Evolutionary conservation across 129 eudicot genomes (phyloP).

Genomic region (Ambrosia artemisiifolia): DNA sequence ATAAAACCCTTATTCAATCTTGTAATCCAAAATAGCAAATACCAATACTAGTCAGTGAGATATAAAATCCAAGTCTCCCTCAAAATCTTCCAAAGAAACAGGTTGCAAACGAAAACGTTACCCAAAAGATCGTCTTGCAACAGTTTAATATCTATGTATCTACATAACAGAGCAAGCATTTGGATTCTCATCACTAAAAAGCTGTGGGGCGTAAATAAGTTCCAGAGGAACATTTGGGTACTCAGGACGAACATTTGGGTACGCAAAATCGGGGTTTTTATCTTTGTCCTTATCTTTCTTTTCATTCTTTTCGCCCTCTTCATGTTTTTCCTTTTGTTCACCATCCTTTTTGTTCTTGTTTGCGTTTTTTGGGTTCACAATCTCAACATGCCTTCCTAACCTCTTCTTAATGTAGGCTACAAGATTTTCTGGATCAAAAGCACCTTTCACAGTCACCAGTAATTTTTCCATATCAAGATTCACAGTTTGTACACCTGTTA

Average conservation of each 20-base stretch:
- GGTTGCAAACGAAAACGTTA: neutral
- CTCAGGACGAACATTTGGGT: slow-evolving; percentile 23
- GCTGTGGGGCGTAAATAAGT: slow-evolving; percentile 48
- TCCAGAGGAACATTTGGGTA: too few relatives aligned
- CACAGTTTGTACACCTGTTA: slow-evolving; percentile 62
- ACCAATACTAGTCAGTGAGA: neutral
- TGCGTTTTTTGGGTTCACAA: slow-evolving; percentile 24
- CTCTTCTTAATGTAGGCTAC: slow-evolving; percentile 43
- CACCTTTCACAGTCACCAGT: slow-evolving; percentile 59
- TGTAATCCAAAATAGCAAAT: neutral
- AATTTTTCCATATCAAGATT: slow-evolving; percentile 47
- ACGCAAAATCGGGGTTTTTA: neutral
- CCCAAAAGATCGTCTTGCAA: neutral
- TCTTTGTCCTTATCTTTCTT: slow-evolving; percentile 5
- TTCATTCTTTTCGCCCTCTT: slow-evolving; percentile 10
- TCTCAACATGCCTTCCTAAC: slow-evolving; percentile 49
- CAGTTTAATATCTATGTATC: neutral
- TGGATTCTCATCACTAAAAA: slow-evolving; percentile 84
- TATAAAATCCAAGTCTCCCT: neutral
- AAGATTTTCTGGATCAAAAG: slow-evolving; percentile 50
- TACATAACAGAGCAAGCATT: slow-evolving; percentile 61
- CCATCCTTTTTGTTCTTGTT: slow-evolving; percentile 11
- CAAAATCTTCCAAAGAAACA: neutral
- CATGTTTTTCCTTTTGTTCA: neutral
- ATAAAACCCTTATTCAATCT: slow-evolving; percentile 2